Evolutionary conservation across 441 rosid species (phyloP), one percentile per base, ranked within the genome.

Genomic region (Populus hybrid): DNA sequence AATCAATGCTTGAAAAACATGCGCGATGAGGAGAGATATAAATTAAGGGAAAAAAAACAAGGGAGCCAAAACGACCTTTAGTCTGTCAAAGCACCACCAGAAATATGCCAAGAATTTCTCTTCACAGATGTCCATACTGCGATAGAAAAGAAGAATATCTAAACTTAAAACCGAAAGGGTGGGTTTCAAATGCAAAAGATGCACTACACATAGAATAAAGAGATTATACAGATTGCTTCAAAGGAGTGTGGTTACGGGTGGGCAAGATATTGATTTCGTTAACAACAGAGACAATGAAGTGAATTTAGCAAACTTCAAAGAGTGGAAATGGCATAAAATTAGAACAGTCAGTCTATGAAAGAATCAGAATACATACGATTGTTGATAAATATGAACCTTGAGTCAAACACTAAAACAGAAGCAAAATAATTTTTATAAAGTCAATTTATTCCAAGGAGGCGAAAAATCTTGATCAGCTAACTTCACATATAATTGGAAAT

Each of bases 21-120:
- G 20, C 6, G 11, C 42, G 10, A 38, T 10, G 57, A 46, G 57
- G 57, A 46, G 57, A 46, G 50, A 14, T 14, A 2, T n/a, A n/a
- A n/a, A 5, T 38, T 18, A 11, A 10, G 54, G 10, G 9, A 11
- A 9, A 16, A 18, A 8, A 50, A 46, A 36, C 14, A 36, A n/a
- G 61, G 46, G 16, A 69, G 50, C 50, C 3, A 46, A 3, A 63
- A 21, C 50, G 84, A 94, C 99, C 97, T 96, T 96, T 23, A 96
- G 90, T 84, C 90, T 88, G 78, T 92, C 87, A 80, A 85, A 93
- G 81, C 98, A 96, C 99, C 98, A 96, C 99, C 99, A 96, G 89
- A 96, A 96, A 88, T 94, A 96, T 16, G 85, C 84, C 90, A 94
- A 86, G 85, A 90, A 96, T 67, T 96, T 96, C 83, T 94, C 99